Evolutionary conservation across 2,329 filamentous ascomycete genomes (phyloP).

Genomic region (Botrytis fabae): DNA sequence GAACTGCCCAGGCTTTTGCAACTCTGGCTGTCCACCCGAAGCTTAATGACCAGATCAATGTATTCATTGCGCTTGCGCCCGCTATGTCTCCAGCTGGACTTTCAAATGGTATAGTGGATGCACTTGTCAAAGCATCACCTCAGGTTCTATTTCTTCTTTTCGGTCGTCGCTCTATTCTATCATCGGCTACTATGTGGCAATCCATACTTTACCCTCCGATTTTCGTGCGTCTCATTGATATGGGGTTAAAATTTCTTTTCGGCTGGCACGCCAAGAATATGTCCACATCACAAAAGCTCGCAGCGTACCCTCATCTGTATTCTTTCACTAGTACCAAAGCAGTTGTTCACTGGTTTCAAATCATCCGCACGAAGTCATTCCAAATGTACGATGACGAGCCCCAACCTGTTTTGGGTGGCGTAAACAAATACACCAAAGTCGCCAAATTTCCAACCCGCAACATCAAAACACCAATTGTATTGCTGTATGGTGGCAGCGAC

Average conservation of each 20-base stretch:
- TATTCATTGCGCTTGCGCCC: slow-evolving; percentile 93
- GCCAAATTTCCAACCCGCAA: slow-evolving; percentile 95
- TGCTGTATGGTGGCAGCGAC: slow-evolving; percentile 92
- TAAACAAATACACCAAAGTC: slow-evolving; percentile 89
- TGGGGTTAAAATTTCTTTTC: slow-evolving; percentile 79
- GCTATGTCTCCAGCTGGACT: slow-evolving; percentile 95
- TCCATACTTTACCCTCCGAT: slow-evolving; percentile 92
- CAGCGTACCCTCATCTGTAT: slow-evolving; percentile 93
- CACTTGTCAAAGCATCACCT: slow-evolving; percentile 89
- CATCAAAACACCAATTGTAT: slow-evolving; percentile 91
- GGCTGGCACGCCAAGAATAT: slow-evolving; percentile 89
- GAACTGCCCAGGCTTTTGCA: slow-evolving; percentile 94
- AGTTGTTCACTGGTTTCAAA: slow-evolving; percentile 99
- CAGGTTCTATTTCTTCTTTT: slow-evolving; percentile 92
- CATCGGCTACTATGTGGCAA: slow-evolving; percentile 96
- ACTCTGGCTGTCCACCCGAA: slow-evolving; percentile 88
- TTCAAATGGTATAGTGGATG: slow-evolving; percentile 86
- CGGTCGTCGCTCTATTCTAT: slow-evolving; percentile 85
- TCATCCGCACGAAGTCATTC: slow-evolving; percentile 93
- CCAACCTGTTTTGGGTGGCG: slow-evolving; percentile 69
- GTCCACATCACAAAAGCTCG: slow-evolving; percentile 81
- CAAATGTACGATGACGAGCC: slow-evolving; percentile 99
- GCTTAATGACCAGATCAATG: slow-evolving; percentile 88
- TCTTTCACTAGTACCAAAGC: slow-evolving; percentile 96
- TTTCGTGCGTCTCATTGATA: slow-evolving; percentile 85